Base-by-base conservation (phyloP, 805 yeast species). In the Saccharomycopsis oosterbeekiorum region DNA sequence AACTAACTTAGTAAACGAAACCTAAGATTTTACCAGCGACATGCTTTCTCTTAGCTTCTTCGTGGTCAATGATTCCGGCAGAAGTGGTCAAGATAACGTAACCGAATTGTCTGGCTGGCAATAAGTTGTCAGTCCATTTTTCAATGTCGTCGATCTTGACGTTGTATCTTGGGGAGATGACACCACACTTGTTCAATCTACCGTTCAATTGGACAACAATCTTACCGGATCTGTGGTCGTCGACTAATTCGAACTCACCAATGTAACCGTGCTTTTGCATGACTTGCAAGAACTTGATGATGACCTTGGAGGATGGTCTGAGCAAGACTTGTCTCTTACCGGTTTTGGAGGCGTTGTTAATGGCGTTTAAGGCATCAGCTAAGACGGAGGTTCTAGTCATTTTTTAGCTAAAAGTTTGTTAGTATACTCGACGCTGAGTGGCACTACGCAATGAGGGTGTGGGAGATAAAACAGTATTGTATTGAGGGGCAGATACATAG, bases 31-130 rank as follows among this genome's bases (percentile, higher is more conserved):
- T 92, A 80, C 98, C 98, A 72, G 97, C 90, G 73, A 92, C 97
- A 84, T 92, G 97, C 89, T 92, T 93, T 86, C 97, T 88, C 87
- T 96, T 89, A 75, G 98, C 98, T 84, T 92, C 97, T 85, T 93
- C 97, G 84, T 92, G 98, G 86, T 93, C 97, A 96, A 92, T 91
- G 75, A 92, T 92, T 83, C 98, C 98, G 73, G 97, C 97, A 74
- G 97, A 93, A 73, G 98, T 92, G 81, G 98, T 93, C 78, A 92
- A 85, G 80, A 92, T 89, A 76, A 92, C 92, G 87, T 80, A 91
- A 83, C 98, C 98, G 76, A 92, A 93, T 82, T 92, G 98, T 88
- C 98, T 90, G 70, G 98, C 96, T 79, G 98, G 98, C 76, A 92
- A 84, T 77, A 92, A 86, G 89, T 92, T 90, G 79, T 86, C 96